Evolutionary conservation across 2,329 filamentous ascomycete genomes (phyloP), one percentile per base, ranked within the genome.

Genomic region (Calonectria pseudoturangicola): DNA sequence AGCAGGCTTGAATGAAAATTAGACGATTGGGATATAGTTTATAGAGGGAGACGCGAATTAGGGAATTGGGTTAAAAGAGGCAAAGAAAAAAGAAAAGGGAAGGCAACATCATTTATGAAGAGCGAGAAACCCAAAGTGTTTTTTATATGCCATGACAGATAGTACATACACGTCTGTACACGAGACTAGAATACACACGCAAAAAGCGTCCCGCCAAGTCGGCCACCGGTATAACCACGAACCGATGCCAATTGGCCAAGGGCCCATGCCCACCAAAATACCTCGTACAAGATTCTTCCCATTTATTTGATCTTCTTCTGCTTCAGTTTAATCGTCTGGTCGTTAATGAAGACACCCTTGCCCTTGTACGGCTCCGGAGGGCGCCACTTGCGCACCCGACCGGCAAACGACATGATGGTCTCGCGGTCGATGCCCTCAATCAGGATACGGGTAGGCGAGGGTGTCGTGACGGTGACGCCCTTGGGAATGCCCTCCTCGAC

Each of bases 291-390:
- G 54, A 62, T 12, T 16, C 66, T 66, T 56, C 66, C 77, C 33
- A 56, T 82, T 87, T 92, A 97, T 89, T 96, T 96, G 85, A 96
- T 95, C 91, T 96, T 97, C 93, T 98, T 99, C 81, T 95, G 93
- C 93, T 99, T 99, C 85, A 99, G 85, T 90, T 94, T 98, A 87
- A 99, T 98, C 36, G 95, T 98, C 89, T 99, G 95, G 75, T 96
- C 95, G 82, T 98, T 97, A 80, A 99, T 93, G 84, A 98, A 99
- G 79, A 99, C 98, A 80, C 97, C 97, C 92, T 99, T 98, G 78
- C 97, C 97, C 91, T 99, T 99, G 86, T 99, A 99, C 76, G 97
- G 97, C 87, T 99, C 97, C 36, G 97, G 97, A 76, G 90, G 91
- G 82, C 97, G 93, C 96, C 96, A 98, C 85, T 88, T 90, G 79